Conservation (phyloP, 176 grass and related monocot species). For the Triticum monococcum region DNA sequence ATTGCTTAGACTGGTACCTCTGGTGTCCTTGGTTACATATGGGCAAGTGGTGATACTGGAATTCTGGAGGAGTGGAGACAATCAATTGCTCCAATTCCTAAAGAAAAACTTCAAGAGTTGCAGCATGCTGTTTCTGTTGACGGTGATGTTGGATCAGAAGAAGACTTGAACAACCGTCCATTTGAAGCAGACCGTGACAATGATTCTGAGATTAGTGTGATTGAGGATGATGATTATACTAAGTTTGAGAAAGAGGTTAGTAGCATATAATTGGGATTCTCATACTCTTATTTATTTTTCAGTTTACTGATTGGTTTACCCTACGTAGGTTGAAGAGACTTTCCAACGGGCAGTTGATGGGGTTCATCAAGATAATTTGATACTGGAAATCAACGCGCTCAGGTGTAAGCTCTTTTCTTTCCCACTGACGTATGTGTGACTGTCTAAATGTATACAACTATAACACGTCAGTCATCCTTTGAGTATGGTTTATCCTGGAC, state of each 20-base stretch:
- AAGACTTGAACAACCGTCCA: slow-evolving; percentile 33
- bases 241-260: slow-evolving; percentile 97
- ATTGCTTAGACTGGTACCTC: slow-evolving; percentile 55
- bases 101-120: slow-evolving; percentile 69
- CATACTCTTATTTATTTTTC: background rate
- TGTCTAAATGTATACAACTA: slow-evolving; percentile 3
- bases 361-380: slow-evolving; percentile 74
- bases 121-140: slow-evolving; percentile 34
- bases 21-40: slow-evolving; percentile 77
- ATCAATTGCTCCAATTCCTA: slow-evolving; percentile 83
- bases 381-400: slow-evolving; percentile 89
- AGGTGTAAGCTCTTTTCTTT: slow-evolving; percentile 56
- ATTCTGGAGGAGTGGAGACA: slow-evolving; percentile 84
- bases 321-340: slow-evolving; percentile 88
- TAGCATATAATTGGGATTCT: background rate
- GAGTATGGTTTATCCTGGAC: background rate
- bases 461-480: background rate
- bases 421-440: background rate
- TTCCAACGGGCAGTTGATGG: slow-evolving; percentile 71
- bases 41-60: slow-evolving; percentile 65
- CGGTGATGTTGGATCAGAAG: slow-evolving; percentile 45
- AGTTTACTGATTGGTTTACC: slow-evolving; percentile 17
- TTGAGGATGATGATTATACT: slow-evolving; percentile 63
- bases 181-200: slow-evolving; percentile 28
- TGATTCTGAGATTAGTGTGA: slow-evolving; percentile 31